Evolutionary conservation across 345 rosid genomes (phyloP), one percentile per base, ranked within the genome.

Genomic region (Camelina laxa): DNA sequence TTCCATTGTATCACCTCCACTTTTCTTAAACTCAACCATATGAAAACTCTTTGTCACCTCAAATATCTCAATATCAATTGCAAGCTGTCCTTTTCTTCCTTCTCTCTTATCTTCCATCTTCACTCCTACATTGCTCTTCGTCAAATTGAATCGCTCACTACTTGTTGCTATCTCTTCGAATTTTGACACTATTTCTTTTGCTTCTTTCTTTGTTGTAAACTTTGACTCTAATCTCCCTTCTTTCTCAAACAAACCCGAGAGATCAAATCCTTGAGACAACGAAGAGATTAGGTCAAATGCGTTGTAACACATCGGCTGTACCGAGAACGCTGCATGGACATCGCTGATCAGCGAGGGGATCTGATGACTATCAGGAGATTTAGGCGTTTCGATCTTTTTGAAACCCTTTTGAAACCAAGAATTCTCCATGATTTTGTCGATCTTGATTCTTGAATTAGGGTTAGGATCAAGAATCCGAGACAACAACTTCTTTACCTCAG

Each of bases 61-160:
- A 27, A 81, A 88, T 12, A 93, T 88, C 74, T 89, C 96, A 0
- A 92, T 94, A 59, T 91, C 87, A 30, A 93, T 85, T 5, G 61
- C 90, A 2, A 93, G 85, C 51, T 80, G 87, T 41, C 98, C 97
- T 80, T 93, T 93, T 56, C 98, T 89, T 30, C 97, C 97, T 82
- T 86, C 84, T 77, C 51, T 85, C 61, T 56, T 77, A 45, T 87
- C 90, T 49, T 85, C 83, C 71, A 93, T 78, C 75, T 86, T 86
- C 74, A 91, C 84, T 92, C 96, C 63, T 81, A 81, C 65, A 72
- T 58, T 72, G 73, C 80, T 86, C 73, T 86, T 85, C 53, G 65
- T 76, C 53, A 88, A 45, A 48, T 59, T 74, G 64, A 88, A 89
- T 27, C 86, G 76, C 72, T 89, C 93, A 0, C 81, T 77, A 1